Evolutionary conservation across 495 filamentous ascomycete species (phyloP), one percentile per base, ranked within the genome.

Genomic region (Haplographium delicatum): DNA sequence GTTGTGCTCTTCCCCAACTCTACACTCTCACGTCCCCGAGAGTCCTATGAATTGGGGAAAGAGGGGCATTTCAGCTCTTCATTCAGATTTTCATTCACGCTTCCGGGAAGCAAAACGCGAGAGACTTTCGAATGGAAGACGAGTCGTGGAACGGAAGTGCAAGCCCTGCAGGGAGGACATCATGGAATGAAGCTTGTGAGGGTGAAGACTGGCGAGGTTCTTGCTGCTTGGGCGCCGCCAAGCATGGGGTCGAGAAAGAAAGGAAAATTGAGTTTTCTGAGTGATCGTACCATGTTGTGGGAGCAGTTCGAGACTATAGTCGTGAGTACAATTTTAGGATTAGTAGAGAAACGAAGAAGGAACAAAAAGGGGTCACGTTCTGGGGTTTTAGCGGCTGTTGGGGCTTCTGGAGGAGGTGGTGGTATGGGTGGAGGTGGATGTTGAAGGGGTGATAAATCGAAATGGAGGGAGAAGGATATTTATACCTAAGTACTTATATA

Each of bases 41-140:
- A 37, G 19, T 19, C 8, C 40, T 3, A 31, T 18, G 4, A 26
- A 8, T 27, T 41, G 18, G 19, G 10, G 11, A 23, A 23, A 40
- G 19, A 30, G 7, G 47, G 13, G 2, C 2, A n/a, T 1, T 48
- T 48, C 45, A 13, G 6, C 13, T 2, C 13, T 11, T 24, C 11
- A 6, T 23, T 19, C 4, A 3, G 8, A 16, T 33, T 41, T 19
- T 19, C 37, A 6, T 16, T 31, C n/a, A 16, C 11, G 15, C 5
- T 56, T n/a, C 13, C 3, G 19, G 24, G 20, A 31, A 20, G 4
- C 19, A 20, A 31, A 27, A n/a, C 9, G 5, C 44, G 7, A n/a
- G 47, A 50, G 31, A 19, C 4, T 8, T 57, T 57, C 22, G 48
- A 51, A 11, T 57, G 54, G 54, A 57, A 57, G 35, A 18, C 15